Conservation (phyloP, 2,329 filamentous ascomycete species). For the Fusarium verticillioides region DNA sequence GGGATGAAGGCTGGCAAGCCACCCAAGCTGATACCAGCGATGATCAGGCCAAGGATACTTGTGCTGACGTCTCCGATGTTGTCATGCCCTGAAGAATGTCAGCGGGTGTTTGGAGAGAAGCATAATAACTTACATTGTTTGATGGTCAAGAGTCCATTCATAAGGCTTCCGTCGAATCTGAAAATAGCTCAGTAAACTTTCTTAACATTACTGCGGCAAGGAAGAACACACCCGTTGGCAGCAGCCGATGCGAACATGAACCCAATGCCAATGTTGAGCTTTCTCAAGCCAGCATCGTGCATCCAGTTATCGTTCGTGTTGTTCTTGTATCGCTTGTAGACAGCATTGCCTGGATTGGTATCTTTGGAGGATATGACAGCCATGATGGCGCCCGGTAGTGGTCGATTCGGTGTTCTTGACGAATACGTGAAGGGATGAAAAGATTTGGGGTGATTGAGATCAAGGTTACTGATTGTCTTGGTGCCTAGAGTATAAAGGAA, state of each 20-base stretch:
- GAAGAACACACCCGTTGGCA: conserved; percentile 11
- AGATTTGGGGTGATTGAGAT: neutral
- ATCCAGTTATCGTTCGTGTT: conserved; percentile 28
- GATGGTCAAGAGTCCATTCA: conserved; percentile 15
- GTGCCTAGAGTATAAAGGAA: neutral
- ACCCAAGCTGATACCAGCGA: conserved; percentile 33
- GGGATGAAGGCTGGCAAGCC: conserved; percentile 30
- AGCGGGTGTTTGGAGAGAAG: neutral
- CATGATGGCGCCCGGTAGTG: neutral
- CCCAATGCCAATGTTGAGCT: conserved; percentile 17
- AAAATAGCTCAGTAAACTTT: rapidly evolving
- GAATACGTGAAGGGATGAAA: neutral
- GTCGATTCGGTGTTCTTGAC: neutral
- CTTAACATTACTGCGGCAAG: rapidly evolving
- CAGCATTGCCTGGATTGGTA: conserved; percentile 4
- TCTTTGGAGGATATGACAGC: neutral
- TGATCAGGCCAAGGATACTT: conserved; percentile 29
- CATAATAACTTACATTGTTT: neutral
- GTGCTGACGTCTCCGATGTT: conserved; percentile 25
- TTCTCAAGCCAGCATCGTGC: conserved; percentile 15
- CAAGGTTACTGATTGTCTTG: neutral
- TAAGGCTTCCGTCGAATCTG: conserved; percentile 27
- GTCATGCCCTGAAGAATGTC: conserved; percentile 1
- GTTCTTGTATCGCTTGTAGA: conserved; percentile 18
- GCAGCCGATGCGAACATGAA: conserved; percentile 27